Evolutionary conservation across 2,329 filamentous ascomycete genomes (phyloP).

Genomic region (Tolypocladium paradoxum): DNA sequence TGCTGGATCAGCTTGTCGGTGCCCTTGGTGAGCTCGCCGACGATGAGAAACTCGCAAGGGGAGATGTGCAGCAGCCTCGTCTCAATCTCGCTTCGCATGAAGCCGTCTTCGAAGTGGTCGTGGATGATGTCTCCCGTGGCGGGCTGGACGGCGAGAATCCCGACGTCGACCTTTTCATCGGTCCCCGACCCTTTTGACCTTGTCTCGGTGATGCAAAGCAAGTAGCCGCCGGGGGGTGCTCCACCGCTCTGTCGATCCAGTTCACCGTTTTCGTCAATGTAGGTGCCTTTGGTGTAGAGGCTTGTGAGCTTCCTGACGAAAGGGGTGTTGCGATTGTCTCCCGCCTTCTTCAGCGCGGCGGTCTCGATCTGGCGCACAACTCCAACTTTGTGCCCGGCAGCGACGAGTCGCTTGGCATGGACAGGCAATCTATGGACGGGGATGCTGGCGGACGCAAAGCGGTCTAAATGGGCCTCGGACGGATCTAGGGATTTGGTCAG

Average conservation of each 20-base stretch:
- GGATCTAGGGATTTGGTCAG: conserved; percentile 38
- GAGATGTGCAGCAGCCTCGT: conserved; percentile 91
- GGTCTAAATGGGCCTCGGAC: conserved; percentile 83
- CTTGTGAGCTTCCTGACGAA: conserved; percentile 92
- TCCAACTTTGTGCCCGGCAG: conserved; percentile 90
- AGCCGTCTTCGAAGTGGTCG: conserved; percentile 91
- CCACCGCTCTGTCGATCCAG: conserved; percentile 42
- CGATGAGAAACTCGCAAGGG: conserved; percentile 87
- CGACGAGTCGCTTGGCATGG: conserved; percentile 85
- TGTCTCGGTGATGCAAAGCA: conserved; percentile 85
- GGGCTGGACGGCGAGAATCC: conserved; percentile 87
- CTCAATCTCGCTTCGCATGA: conserved; percentile 94
- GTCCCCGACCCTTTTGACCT: conserved; percentile 69
- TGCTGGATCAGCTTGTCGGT: conserved; percentile 89
- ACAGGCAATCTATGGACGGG: conserved; percentile 85
- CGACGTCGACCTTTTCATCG: conserved; percentile 88
- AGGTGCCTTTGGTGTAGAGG: conserved; percentile 95
- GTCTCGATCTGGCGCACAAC: conserved; percentile 93
- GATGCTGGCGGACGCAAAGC: conserved; percentile 92
- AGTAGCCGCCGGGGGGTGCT: conserved; percentile 63
- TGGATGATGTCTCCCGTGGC: conserved; percentile 94
- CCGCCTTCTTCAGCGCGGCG: conserved; percentile 86
- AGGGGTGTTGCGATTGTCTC: conserved; percentile 85
- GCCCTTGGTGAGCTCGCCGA: conserved; percentile 79
- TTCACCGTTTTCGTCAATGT: conserved; percentile 85